phyloP scores from a whole-genome alignment of 305 asterid species.

The Fraxinus xanthoxyloides region DNA sequence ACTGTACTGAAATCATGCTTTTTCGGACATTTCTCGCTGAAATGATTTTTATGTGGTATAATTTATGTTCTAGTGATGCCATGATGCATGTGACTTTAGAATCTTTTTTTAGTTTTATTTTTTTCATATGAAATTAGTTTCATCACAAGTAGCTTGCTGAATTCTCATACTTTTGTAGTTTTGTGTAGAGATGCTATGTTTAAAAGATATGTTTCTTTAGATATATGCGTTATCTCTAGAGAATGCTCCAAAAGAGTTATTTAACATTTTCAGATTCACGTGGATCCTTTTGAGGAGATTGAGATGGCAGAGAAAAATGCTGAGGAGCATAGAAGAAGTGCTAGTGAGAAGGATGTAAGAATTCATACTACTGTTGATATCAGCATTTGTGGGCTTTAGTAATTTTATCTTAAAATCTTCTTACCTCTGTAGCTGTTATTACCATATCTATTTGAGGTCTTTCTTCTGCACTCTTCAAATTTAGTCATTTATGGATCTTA shows the following conservation, averaged over 20 bases:
- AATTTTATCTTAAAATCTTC: constrained; percentile 9
- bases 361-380: constrained; percentile 22
- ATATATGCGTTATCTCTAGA: neutral
- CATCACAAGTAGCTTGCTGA: constrained; percentile 15
- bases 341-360: constrained; percentile 89
- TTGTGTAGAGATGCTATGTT: neutral
- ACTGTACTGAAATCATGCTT: constrained; percentile 5
- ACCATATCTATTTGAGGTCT: constrained; percentile 5
- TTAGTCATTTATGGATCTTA: neutral
- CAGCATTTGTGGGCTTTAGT: constrained; percentile 25
- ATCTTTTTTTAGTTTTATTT: constrained; percentile 4
- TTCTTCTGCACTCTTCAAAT: neutral
- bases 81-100: constrained; percentile 6
- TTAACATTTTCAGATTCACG: constrained; percentile 55
- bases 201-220: constrained; percentile 12
- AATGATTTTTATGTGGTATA: constrained; percentile 5
- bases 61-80: constrained; percentile 15
- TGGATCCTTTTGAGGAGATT: constrained; percentile 95
- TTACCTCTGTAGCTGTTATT: neutral
- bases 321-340: constrained; percentile 96
- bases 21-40: neutral
- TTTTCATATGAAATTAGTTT: neutral
- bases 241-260: constrained; percentile 5
- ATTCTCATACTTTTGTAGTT: neutral
- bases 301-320: constrained; percentile 73